A percentile compares a stretch with the other conserved stretches of the same genome.
phyloP scores from a whole-genome alignment of 2,329 filamentous ascomycete genomes.

The Penicillium sp. region DNA sequence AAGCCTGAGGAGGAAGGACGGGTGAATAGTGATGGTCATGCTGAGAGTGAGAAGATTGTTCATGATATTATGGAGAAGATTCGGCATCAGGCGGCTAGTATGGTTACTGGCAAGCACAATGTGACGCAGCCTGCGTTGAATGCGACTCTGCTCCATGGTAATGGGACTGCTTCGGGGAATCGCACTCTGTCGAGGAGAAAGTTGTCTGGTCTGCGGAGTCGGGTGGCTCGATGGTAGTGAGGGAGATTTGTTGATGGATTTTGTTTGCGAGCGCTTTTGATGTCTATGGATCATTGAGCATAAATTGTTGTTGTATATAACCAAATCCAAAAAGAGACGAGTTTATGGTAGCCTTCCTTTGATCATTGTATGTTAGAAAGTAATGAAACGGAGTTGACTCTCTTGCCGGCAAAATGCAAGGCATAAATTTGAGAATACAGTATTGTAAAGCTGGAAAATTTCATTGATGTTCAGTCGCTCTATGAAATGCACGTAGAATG shows the following conservation, averaged over 20 bases:
- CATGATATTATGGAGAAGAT: slow-evolving; percentile 28
- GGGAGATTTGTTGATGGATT: neutral
- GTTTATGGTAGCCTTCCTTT: neutral
- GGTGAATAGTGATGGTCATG: slow-evolving; percentile 30
- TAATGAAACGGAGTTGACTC: no score
- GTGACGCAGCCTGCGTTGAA: slow-evolving; percentile 15
- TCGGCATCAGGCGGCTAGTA: slow-evolving; percentile 20
- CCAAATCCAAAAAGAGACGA: slow-evolving; percentile 8
- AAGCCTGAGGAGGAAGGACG: slow-evolving; percentile 27
- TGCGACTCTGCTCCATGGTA: slow-evolving; percentile 15
- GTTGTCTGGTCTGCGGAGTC: slow-evolving; percentile 31
- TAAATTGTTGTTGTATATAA: slow-evolving; percentile 21
- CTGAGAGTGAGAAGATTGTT: slow-evolving; percentile 26
- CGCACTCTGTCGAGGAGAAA: slow-evolving; percentile 29
- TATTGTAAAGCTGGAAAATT: neutral
- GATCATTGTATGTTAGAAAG: neutral
- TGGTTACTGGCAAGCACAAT: slow-evolving; percentile 29
- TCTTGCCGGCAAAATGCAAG: neutral
- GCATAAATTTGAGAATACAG: neutral
- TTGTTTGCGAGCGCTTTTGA: slow-evolving; percentile 16
- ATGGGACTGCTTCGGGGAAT: slow-evolving; percentile 25
- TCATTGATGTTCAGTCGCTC: slow-evolving; percentile 4
- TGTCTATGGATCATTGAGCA: slow-evolving; percentile 12
- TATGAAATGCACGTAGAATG: slow-evolving; percentile 15
- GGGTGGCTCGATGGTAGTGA: slow-evolving; percentile 16